phyloP scores from a whole-genome alignment of 768 basidiomycete genomes.

The Tephrocybe rancida region DNA sequence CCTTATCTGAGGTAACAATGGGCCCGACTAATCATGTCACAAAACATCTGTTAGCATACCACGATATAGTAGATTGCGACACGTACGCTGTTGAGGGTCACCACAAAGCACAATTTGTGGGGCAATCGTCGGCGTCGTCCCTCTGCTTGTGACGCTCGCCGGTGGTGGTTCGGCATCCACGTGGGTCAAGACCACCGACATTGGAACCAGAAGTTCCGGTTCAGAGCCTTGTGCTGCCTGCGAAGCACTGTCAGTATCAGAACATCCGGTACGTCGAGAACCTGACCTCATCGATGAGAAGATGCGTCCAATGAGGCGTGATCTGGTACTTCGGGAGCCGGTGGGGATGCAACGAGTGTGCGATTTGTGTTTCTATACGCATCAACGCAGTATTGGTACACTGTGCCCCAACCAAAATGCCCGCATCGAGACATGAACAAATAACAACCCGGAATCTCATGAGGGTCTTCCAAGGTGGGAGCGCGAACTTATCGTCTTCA shows the following conservation, averaged over 20 bases:
- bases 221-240: slow-evolving; percentile 58
- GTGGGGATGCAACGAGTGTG: slow-evolving; percentile 40
- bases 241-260: not conserved
- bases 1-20: slow-evolving; percentile 45
- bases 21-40: slow-evolving; percentile 42
- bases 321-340: slow-evolving; percentile 27
- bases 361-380: slow-evolving; percentile 39
- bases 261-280: not conserved
- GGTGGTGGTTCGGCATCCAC: slow-evolving; percentile 12
- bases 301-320: slow-evolving; percentile 53
- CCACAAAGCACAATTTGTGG: slow-evolving; percentile 56
- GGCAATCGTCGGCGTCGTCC: slow-evolving; percentile 18
- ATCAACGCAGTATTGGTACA: slow-evolving; percentile 45
- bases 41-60: not conserved
- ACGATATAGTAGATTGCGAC: slow-evolving; percentile 3
- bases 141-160: not conserved
- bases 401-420: slow-evolving; percentile 43
- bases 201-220: slow-evolving; percentile 50
- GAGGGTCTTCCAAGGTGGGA: slow-evolving; percentile 48
- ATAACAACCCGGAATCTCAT: slow-evolving; percentile 50
- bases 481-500: slow-evolving; percentile 45
- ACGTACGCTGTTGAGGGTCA: slow-evolving; percentile 50
- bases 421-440: slow-evolving; percentile 48
- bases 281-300: slow-evolving; percentile 51
- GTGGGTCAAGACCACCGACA: slow-evolving; percentile 46